These are phyloP conservation scores for Mycena olivaceomarginata DNA, from an alignment of 768 basidiomycete genomes.

Conservation along the genomic window DNA sequence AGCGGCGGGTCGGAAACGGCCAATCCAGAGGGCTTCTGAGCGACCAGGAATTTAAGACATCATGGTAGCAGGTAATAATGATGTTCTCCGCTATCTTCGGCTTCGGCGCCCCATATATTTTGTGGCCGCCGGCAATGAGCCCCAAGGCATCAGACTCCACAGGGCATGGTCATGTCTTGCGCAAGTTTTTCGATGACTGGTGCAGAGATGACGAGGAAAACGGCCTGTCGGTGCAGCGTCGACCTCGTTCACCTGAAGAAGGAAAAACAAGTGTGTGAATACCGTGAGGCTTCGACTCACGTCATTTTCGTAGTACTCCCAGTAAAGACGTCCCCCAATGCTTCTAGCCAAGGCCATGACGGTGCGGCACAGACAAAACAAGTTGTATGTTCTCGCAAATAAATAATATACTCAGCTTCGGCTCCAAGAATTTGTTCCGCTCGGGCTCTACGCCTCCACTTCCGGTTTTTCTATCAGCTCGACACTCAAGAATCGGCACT, in stretches of 20 bases:
- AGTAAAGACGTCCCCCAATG: too few relatives aligned
- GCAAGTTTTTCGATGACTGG: not conserved
- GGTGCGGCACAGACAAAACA: not conserved
- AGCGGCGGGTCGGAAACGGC: too few relatives aligned
- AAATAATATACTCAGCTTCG: not conserved
- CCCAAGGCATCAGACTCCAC: not conserved
- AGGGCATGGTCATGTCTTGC: not conserved
- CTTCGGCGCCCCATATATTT: not conserved
- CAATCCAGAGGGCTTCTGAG: too few relatives aligned
- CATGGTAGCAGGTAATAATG: not conserved
- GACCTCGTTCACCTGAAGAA: not conserved
- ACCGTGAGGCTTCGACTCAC: not conserved
- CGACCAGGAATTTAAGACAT: too few relatives aligned
- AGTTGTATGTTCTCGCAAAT: not conserved
- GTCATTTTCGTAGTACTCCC: not conserved
- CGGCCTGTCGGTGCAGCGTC: too few relatives aligned
- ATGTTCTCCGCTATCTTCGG: not conserved
- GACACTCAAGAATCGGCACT: not conserved
- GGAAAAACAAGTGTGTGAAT: too few relatives aligned
- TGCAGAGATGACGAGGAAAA: not conserved
- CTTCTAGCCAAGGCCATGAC: not conserved
- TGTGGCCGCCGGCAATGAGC: too few relatives aligned
- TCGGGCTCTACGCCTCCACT: not conserved
- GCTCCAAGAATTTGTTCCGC: not conserved
- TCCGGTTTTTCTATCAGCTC: not conserved